phyloP scores from a whole-genome alignment of 1,139 yeast genomes.

The Nakaseomyces glabratus region DNA sequence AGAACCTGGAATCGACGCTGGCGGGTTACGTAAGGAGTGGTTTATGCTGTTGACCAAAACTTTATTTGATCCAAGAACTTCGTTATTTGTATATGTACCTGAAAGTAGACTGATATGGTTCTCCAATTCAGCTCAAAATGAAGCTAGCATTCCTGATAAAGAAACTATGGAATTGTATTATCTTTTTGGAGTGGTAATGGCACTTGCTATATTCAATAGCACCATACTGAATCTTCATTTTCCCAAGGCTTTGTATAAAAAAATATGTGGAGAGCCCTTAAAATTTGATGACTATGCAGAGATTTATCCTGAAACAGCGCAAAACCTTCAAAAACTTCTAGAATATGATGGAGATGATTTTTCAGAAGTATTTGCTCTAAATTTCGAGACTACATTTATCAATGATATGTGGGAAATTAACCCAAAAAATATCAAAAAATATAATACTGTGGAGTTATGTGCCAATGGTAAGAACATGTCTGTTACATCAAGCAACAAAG shows the following conservation, averaged over 20 bases:
- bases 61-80: constrained; percentile 57
- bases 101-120: constrained; percentile 78
- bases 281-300: constrained; percentile 55
- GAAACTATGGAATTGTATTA: constrained; percentile 43
- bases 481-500: constrained; percentile 51
- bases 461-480: constrained; percentile 44
- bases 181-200: constrained; percentile 75
- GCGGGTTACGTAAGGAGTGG: constrained; percentile 93
- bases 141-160: constrained; percentile 10
- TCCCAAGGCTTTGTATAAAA: constrained; percentile 69
- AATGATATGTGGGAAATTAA: constrained; percentile 33
- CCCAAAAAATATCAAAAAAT: constrained; percentile 13
- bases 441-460: constrained; percentile 42
- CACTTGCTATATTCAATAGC: constrained; percentile 84
- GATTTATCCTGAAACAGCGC: constrained; percentile 59
- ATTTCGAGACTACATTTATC: constrained; percentile 40
- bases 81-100: constrained; percentile 52
- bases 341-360: constrained; percentile 41
- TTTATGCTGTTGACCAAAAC: constrained; percentile 63
- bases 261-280: constrained; percentile 50
- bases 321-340: constrained; percentile 47
- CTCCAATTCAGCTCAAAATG: constrained; percentile 38
- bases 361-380: constrained; percentile 38
- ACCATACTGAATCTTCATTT: constrained; percentile 72
- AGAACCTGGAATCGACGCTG: constrained; percentile 93